A percentile compares a stretch with the other conserved stretches of the same genome.
Evolutionary conservation across 73 alveolate genomes (phyloP).

Genomic region (Tetrahymena malaccensis): DNA sequence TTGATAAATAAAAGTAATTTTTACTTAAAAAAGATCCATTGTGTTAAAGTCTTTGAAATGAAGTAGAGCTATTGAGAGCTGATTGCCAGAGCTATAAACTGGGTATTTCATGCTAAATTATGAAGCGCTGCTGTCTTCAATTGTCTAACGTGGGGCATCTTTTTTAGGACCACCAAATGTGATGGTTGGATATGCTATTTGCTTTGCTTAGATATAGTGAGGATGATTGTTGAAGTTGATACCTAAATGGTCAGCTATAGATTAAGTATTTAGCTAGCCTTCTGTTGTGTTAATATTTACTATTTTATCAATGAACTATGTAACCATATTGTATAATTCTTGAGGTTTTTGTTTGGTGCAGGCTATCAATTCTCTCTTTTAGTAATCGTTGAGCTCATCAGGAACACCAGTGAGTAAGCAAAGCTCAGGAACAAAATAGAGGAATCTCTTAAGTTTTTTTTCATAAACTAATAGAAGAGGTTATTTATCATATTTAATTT

Average conservation of each 20-base stretch:
- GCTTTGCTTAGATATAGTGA: neutral
- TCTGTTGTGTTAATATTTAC: neutral
- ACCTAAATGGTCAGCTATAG: neutral
- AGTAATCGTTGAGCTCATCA: neutral
- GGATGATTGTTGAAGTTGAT: neutral
- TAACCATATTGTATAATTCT: neutral
- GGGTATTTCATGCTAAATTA: neutral
- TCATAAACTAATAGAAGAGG: neutral
- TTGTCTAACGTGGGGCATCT: neutral
- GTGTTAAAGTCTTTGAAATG: neutral
- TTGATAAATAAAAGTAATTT: neutral
- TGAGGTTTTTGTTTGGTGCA: neutral
- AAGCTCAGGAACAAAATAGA: neutral
- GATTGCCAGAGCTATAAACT: neutral
- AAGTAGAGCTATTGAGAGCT: neutral
- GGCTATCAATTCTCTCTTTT: neutral
- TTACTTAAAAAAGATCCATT: neutral
- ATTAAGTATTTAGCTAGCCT: neutral
- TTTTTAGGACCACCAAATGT: neutral
- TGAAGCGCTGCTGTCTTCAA: neutral
- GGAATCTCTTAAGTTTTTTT: neutral
- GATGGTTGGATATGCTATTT: neutral
- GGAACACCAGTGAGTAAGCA: neutral
- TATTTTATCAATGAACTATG: neutral
- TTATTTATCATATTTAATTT: neutral